Percentiles rank a stretch among this genome's conserved stretches.
Conservation (phyloP, 1,284 basidiomycete genomes). For the Ceratobasidium sp. region DNA sequence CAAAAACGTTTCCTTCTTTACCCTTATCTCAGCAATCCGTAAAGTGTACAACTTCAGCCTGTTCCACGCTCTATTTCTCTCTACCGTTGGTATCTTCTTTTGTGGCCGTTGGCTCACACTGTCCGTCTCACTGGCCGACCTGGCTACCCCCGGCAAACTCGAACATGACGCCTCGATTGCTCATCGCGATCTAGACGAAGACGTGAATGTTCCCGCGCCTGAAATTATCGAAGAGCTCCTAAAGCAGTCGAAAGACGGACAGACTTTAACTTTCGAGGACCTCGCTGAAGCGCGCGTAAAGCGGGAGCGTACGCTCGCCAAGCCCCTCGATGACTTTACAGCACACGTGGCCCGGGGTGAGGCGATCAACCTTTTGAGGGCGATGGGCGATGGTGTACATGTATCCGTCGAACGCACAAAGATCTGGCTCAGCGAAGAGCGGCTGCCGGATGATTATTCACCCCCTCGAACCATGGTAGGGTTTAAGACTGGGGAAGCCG, state of each 20-base stretch:
- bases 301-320: conserved; percentile 6
- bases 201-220: conserved; percentile 13
- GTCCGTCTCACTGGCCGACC: conserved; percentile 19
- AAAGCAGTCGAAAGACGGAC: conserved; percentile 17
- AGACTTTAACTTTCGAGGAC: conserved; percentile 1
- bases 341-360: conserved; percentile 2
- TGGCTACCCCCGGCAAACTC: conserved; percentile 20
- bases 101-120: conserved; percentile 14
- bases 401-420: conserved; percentile 1
- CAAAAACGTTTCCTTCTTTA: conserved; percentile 21
- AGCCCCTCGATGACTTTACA: conserved; percentile 22
- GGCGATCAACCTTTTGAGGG: conserved; percentile 18
- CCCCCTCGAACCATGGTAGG: background rate
- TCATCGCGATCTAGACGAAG: conserved; percentile 1
- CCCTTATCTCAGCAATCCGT: conserved; percentile 13
- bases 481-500: conserved; percentile 10
- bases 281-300: conserved; percentile 15
- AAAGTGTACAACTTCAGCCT: conserved; percentile 26
- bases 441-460: conserved; percentile 16
- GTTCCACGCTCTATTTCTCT: conserved; percentile 10
- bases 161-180: conserved; percentile 9
- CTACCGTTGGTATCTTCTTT: conserved; percentile 3
- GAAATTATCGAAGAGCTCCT: conserved; percentile 8
- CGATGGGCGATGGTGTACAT: conserved; percentile 20
- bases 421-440: conserved; percentile 16